phyloP scores from a whole-genome alignment of 2,329 filamentous ascomycete species.

The Thielaviopsis ethacetica region DNA sequence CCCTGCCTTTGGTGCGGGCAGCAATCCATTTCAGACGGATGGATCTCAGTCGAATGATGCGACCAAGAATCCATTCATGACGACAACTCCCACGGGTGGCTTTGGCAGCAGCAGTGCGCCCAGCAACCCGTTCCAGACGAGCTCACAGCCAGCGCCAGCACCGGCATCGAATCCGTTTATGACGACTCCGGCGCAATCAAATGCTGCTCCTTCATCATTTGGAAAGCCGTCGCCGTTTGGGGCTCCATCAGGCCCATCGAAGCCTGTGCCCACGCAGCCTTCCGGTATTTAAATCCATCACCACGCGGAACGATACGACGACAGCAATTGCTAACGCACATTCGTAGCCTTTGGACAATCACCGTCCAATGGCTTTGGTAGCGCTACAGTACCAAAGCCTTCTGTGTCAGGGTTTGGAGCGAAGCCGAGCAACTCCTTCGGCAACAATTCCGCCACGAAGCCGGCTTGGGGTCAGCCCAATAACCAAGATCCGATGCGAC shows the following conservation, averaged over 20 bases:
- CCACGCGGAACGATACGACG: neutral
- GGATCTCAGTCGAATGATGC: neutral
- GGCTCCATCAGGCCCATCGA: neutral
- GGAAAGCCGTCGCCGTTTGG: constrained; percentile 9
- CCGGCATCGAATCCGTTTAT: neutral
- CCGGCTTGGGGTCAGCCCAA: neutral
- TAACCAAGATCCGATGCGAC: neutral
- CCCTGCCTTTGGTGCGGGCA: neutral
- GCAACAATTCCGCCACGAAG: neutral
- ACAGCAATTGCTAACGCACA: neutral
- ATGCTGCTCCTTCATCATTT: neutral
- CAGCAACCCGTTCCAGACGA: constrained; percentile 7
- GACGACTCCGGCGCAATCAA: neutral
- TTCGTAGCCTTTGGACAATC: neutral
- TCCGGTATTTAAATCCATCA: constrained; percentile 2
- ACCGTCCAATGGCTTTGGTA: neutral
- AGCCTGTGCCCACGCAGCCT: neutral
- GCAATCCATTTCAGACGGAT: constrained; percentile 5
- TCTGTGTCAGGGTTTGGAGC: neutral
- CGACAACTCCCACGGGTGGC: neutral
- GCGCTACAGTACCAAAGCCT: neutral
- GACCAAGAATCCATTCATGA: constrained; percentile 5
- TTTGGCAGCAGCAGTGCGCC: neutral
- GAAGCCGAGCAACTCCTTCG: neutral
- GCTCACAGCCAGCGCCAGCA: neutral